phyloP scores from a whole-genome alignment of 129 eudicot species.

The Tagetes erecta region DNA sequence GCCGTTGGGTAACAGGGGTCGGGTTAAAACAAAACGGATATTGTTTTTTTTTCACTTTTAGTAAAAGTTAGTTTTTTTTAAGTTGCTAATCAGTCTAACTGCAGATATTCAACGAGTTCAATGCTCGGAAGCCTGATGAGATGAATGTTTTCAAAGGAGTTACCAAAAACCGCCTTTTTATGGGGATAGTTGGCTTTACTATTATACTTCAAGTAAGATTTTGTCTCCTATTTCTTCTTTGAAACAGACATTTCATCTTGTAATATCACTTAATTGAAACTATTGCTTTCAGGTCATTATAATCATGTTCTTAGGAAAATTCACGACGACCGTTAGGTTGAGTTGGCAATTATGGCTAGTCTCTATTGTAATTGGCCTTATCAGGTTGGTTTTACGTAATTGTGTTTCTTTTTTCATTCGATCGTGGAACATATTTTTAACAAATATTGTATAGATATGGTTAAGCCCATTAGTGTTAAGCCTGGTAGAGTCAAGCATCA shows the following conservation, averaged over 20 bases:
- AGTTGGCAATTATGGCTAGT: constrained; percentile 91
- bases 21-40: constrained; percentile 5
- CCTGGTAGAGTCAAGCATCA: too few species aligned
- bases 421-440: neutral
- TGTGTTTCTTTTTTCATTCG: neutral
- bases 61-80: neutral
- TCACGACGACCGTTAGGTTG: constrained; percentile 68
- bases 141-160: constrained; percentile 76
- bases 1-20: constrained; percentile 5
- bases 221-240: constrained; percentile 11
- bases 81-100: constrained; percentile 16
- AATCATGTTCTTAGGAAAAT: constrained; percentile 85
- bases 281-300: constrained; percentile 54
- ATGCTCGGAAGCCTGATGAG: constrained; percentile 94
- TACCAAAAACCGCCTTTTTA: constrained; percentile 63
- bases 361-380: constrained; percentile 59
- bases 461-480: neutral
- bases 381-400: constrained; percentile 53
- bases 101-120: constrained; percentile 88
- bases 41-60: neutral
- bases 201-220: constrained; percentile 64
- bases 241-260: neutral
- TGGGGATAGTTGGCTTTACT: constrained; percentile 70
- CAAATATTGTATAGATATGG: neutral
- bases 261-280: neutral